phyloP scores from a whole-genome alignment of 345 rosid species.

The Firmiana major region DNA sequence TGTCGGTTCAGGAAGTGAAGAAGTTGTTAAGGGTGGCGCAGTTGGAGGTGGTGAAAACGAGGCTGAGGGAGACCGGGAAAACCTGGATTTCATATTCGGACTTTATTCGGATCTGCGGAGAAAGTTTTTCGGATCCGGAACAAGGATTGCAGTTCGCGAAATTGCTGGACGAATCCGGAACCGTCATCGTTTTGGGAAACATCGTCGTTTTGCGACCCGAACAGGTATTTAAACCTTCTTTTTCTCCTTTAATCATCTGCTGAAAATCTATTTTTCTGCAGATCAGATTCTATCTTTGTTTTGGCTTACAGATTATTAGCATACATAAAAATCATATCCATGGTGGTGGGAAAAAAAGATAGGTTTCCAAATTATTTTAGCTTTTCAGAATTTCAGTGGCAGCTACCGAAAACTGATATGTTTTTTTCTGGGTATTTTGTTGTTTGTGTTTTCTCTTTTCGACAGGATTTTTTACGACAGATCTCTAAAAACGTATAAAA shows the following conservation, averaged over 20 bases:
- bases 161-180: slow-evolving; percentile 75
- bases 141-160: slow-evolving; percentile 50
- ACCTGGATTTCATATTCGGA: slow-evolving; percentile 57
- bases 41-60: slow-evolving; percentile 62
- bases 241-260: background rate
- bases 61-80: slow-evolving; percentile 46
- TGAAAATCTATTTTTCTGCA: background rate
- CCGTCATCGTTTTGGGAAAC: slow-evolving; percentile 65
- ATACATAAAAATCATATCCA: background rate
- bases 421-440: slow-evolving; percentile 31
- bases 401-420: slow-evolving; percentile 54
- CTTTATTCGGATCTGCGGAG: slow-evolving; percentile 51
- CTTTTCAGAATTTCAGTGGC: background rate
- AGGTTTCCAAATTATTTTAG: slow-evolving; percentile 22
- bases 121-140: slow-evolving; percentile 51
- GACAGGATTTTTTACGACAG: slow-evolving; percentile 44
- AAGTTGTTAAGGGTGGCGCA: slow-evolving; percentile 69
- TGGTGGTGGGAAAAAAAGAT: background rate
- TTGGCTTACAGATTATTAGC: slow-evolving; percentile 18
- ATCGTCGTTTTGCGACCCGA: slow-evolving; percentile 67
- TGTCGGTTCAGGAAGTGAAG: slow-evolving; percentile 60
- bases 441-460: slow-evolving; percentile 31
- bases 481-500: slow-evolving; percentile 32
- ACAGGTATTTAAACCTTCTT: slow-evolving; percentile 46
- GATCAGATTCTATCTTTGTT: background rate